Conservation (phyloP, 2,329 filamentous ascomycete species). For the Plenodomus biglobosus region DNA sequence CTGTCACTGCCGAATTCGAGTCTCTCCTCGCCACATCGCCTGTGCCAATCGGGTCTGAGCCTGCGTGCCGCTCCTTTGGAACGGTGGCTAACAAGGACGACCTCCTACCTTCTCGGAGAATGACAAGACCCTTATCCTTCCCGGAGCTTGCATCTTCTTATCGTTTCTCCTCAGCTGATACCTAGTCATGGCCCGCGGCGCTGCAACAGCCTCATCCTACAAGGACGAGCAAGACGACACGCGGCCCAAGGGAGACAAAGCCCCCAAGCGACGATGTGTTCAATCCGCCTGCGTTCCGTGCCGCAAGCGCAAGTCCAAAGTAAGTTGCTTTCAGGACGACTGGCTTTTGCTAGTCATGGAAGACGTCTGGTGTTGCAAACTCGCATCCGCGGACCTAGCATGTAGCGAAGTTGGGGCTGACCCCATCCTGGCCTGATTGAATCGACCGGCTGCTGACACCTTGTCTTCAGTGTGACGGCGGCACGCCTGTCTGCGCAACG, state of each 20-base stretch:
- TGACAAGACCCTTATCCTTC: conserved; percentile 19
- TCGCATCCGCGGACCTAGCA: conserved; percentile 25
- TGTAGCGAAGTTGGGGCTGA: not conserved
- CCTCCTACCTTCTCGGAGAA: conserved; percentile 10
- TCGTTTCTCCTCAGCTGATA: conserved; percentile 8
- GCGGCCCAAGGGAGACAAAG: conserved; percentile 23
- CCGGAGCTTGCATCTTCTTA: conserved; percentile 21
- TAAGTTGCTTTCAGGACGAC: conserved; percentile 18
- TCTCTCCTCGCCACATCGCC: not conserved
- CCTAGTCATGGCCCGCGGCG: conserved; percentile 34
- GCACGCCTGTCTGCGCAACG: conserved; percentile 52
- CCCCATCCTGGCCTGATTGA: not conserved
- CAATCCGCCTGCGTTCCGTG: conserved; percentile 53
- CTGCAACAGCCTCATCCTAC: conserved; percentile 19
- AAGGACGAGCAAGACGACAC: conserved; percentile 24
- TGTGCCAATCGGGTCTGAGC: conserved; percentile 4
- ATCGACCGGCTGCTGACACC: conserved; percentile 15
- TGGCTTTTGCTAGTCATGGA: not conserved
- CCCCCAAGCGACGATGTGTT: conserved; percentile 40
- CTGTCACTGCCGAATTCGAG: not conserved
- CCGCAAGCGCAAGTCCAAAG: conserved; percentile 55
- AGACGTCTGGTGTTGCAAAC: conserved; percentile 10
- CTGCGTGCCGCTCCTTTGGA: conserved; percentile 2
- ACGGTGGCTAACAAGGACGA: conserved; percentile 12
- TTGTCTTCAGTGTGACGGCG: conserved; percentile 52